phyloP scores from a whole-genome alignment of 768 basidiomycete species.

The Leccinum broughii region DNA sequence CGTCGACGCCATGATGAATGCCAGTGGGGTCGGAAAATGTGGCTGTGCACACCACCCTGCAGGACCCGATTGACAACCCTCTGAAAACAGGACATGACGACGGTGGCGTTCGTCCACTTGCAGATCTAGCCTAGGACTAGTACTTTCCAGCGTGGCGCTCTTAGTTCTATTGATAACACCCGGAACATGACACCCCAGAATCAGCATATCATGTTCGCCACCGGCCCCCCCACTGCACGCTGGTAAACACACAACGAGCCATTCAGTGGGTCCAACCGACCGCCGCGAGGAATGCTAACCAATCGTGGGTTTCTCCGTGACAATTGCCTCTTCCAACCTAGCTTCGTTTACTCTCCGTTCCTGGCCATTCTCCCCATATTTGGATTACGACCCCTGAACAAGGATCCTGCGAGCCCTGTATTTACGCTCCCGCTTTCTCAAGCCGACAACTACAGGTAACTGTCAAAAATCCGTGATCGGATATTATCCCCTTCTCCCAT shows the following conservation, averaged over 20 bases:
- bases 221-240: constrained; percentile 14
- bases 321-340: constrained; percentile 5
- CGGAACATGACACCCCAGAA: neutral
- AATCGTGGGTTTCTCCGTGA: constrained; percentile 11
- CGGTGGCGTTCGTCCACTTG: constrained; percentile 2
- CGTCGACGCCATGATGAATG: constrained; percentile 7
- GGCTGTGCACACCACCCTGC: constrained; percentile 20
- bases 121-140: neutral
- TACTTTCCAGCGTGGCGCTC: constrained; percentile 14
- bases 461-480: constrained; percentile 7
- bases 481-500: neutral
- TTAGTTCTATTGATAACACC: neutral
- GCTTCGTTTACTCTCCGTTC: constrained; percentile 3
- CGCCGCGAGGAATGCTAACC: neutral
- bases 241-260: neutral
- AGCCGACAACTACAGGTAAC: neutral
- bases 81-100: constrained; percentile 4
- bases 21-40: constrained; percentile 1
- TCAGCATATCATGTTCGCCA: neutral
- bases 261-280: neutral
- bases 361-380: constrained; percentile 1
- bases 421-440: neutral
- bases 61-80: neutral
- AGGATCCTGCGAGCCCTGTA: neutral
- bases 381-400: constrained; percentile 6